phyloP scores from a whole-genome alignment of 2,329 filamentous ascomycete species.

The Fusarium dlaminii region DNA sequence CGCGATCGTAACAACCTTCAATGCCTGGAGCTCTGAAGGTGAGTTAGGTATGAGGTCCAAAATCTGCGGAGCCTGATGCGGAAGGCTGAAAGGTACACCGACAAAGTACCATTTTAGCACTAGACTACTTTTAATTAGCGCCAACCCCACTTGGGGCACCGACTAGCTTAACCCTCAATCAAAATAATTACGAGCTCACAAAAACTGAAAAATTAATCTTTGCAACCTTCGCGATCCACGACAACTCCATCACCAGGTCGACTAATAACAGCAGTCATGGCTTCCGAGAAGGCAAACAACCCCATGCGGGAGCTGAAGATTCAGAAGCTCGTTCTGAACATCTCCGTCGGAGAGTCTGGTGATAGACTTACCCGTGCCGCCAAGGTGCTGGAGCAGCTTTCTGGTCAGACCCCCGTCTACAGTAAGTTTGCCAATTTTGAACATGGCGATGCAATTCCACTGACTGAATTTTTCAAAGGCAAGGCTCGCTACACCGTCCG shows the following conservation, averaged over 20 bases:
- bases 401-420: conserved; percentile 99
- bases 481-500: conserved; percentile 99
- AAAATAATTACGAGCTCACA: conserved; percentile 51
- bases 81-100: conserved; percentile 51
- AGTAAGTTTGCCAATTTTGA: conserved; percentile 65
- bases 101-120: conserved; percentile 42
- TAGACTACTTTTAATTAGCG: conserved; percentile 33
- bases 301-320: conserved; percentile 99
- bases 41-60: conserved; percentile 52
- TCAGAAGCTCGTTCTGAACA: conserved; percentile 99
- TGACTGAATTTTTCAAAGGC: conserved; percentile 62
- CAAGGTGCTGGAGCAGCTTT: conserved; percentile 99
- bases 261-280: conserved; percentile 54
- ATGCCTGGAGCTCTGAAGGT: conserved; percentile 56
- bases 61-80: conserved; percentile 58
- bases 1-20: conserved; percentile 52
- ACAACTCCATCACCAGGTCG: conserved; percentile 50
- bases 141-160: conserved; percentile 34
- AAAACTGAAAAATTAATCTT: conserved; percentile 44
- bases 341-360: conserved; percentile 99
- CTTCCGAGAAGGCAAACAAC: conserved; percentile 89
- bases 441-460: conserved; percentile 19
- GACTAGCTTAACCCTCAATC: conserved; percentile 49
- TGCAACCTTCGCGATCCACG: conserved; percentile 43
- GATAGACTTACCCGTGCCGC: conserved; percentile 99